Conservation (phyloP, 768 basidiomycete genomes). For the Pisolithus orientalis region DNA sequence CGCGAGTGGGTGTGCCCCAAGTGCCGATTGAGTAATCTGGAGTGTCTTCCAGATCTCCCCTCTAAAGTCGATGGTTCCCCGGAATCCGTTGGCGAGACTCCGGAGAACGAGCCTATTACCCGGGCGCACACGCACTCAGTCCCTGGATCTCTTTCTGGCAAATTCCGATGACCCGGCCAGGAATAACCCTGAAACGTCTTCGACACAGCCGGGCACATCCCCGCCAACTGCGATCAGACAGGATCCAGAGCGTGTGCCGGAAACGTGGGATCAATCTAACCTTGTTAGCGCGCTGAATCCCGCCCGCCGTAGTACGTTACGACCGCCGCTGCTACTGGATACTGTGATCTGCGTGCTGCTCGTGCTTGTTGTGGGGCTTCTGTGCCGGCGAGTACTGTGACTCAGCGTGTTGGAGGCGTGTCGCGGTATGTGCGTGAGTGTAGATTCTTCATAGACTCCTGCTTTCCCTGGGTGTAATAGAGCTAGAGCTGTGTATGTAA, state of each 20-base stretch:
- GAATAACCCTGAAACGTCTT: slow-evolving; percentile 13
- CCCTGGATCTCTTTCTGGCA: neutral
- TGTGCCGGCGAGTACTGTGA: slow-evolving; percentile 53
- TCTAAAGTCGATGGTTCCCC: slow-evolving; percentile 12
- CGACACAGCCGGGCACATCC: slow-evolving; percentile 9
- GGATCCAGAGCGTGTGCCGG: slow-evolving; percentile 7
- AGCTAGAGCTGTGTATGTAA: too few species aligned
- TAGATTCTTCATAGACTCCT: too few species aligned
- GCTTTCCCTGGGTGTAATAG: too few species aligned
- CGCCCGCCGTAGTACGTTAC: slow-evolving; percentile 16
- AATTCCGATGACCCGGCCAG: slow-evolving; percentile 7
- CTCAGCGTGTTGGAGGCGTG: slow-evolving; percentile 7
- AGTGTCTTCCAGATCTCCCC: slow-evolving; percentile 63
- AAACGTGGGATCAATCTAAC: slow-evolving; percentile 9
- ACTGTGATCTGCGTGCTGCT: slow-evolving; percentile 68
- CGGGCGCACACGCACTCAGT: neutral
- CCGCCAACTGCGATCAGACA: slow-evolving; percentile 7
- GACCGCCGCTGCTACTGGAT: slow-evolving; percentile 63
- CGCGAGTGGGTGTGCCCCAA: slow-evolving; percentile 75
- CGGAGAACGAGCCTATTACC: slow-evolving; percentile 11
- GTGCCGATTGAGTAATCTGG: slow-evolving; percentile 61
- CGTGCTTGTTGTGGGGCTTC: slow-evolving; percentile 59
- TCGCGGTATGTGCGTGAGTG: neutral
- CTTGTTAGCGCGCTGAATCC: slow-evolving; percentile 11
- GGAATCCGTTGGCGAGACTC: slow-evolving; percentile 10